These are phyloP conservation scores for Nematocida ausubeli DNA, from an alignment of 371 early-diverging fungal species.

Conservation along the genomic window DNA sequence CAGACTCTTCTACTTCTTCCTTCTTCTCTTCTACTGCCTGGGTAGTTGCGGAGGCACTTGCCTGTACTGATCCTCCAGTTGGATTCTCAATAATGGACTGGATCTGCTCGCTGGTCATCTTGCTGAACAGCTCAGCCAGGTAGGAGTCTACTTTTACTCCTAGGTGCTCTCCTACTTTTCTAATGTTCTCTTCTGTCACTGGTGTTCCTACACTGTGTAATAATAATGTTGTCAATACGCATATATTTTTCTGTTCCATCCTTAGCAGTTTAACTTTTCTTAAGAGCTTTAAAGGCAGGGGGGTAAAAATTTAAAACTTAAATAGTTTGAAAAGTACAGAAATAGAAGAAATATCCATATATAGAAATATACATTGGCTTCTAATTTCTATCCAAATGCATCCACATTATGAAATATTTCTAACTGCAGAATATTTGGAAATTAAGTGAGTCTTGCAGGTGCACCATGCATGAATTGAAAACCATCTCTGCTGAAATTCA, in stretches of 20 bases:
- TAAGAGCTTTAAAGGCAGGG: constrained; percentile 50
- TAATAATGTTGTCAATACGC: constrained; percentile 54
- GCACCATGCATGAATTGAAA: too few species aligned
- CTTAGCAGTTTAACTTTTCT: constrained; percentile 58
- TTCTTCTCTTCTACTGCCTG: constrained; percentile 19
- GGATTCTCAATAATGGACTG: constrained; percentile 41
- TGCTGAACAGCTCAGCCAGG: constrained; percentile 45
- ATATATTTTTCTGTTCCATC: constrained; percentile 59
- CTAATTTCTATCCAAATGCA: too few species aligned
- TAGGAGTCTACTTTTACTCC: constrained; percentile 49
- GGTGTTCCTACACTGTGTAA: constrained; percentile 20
- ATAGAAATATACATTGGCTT: too few species aligned
- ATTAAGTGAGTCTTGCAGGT: too few species aligned
- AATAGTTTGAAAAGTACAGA: constrained; percentile 11
- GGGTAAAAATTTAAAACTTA: constrained; percentile 22
- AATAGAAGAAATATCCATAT: constrained; percentile 2
- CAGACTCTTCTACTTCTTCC: constrained; percentile 21
- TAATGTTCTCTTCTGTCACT: constrained; percentile 39
- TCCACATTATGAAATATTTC: too few species aligned
- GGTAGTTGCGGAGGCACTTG: background rate
- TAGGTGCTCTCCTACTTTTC: constrained; percentile 25
- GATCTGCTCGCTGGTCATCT: constrained; percentile 28
- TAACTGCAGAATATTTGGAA: too few species aligned
- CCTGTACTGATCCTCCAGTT: constrained; percentile 10
- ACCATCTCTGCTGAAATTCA: too few species aligned